A percentile compares a stretch with the other conserved stretches of the same genome.
Evolutionary conservation across 2,329 filamentous ascomycete species (phyloP).

Genomic region (Clonostachys chloroleuca): DNA sequence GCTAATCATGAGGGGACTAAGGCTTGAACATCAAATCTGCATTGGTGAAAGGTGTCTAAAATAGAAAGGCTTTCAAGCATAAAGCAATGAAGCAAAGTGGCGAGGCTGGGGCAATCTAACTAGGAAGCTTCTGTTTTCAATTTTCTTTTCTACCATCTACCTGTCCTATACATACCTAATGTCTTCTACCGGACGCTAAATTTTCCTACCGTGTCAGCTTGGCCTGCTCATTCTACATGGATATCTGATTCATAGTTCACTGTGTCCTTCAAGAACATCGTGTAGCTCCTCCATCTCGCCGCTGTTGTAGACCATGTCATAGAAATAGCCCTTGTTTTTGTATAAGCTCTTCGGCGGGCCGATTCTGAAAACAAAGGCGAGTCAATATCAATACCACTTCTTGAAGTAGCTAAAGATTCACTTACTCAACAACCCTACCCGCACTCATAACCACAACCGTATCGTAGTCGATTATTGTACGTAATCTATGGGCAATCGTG

Average conservation of each 20-base stretch:
- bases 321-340: conserved; percentile 37
- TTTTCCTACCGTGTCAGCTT: too few species aligned
- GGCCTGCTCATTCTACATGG: too few species aligned
- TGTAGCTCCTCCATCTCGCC: conserved; percentile 44
- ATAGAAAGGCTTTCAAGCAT: too few species aligned
- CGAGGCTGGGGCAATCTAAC: too few species aligned
- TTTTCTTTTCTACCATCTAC: too few species aligned
- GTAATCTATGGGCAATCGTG: conserved; percentile 52
- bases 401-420: not conserved
- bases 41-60: too few species aligned
- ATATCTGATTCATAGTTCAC: not conserved
- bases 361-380: conserved; percentile 16
- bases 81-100: too few species aligned
- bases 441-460: conserved; percentile 51
- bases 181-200: too few species aligned
- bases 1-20: too few species aligned
- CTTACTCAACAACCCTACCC: conserved; percentile 48
- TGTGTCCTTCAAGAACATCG: conserved; percentile 17
- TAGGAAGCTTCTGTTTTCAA: too few species aligned
- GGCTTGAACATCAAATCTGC: too few species aligned
- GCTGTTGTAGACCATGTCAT: conserved; percentile 51
- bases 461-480: conserved; percentile 58
- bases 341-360: conserved; percentile 44
- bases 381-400: not conserved
- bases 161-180: too few species aligned